phyloP scores from a whole-genome alignment of 2,329 filamentous ascomycete genomes.

The Ceratocystis smalleyi region DNA sequence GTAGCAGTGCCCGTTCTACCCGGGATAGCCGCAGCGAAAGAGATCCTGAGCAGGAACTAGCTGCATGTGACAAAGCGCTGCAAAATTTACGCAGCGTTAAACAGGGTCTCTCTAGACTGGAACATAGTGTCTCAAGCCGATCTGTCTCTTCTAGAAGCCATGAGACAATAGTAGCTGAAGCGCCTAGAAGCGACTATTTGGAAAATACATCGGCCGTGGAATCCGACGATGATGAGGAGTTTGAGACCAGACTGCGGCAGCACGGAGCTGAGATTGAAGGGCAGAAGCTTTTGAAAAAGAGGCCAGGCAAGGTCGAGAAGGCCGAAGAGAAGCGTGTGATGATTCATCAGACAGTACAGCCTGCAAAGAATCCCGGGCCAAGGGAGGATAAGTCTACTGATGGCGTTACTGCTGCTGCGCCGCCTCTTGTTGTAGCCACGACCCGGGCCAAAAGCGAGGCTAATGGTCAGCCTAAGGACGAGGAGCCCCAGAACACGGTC shows the following conservation, averaged over 20 bases:
- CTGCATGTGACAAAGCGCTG: constrained; percentile 13
- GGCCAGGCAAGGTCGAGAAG: neutral
- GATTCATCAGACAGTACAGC: neutral
- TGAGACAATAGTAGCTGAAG: neutral
- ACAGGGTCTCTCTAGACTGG: constrained; percentile 3
- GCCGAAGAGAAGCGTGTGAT: neutral
- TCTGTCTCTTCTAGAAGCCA: neutral
- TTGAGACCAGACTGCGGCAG: neutral
- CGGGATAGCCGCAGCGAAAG: neutral
- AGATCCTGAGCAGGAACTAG: constrained; percentile 7
- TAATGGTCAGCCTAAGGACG: neutral
- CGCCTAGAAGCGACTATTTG: constrained; percentile 15
- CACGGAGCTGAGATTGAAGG: constrained; percentile 27
- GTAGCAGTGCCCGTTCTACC: neutral
- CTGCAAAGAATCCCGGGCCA: neutral
- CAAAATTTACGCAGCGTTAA: constrained; percentile 2
- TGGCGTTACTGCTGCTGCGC: neutral
- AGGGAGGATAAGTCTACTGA: neutral
- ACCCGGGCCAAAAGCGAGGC: neutral
- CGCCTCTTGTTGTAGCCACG: neutral
- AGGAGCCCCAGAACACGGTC: neutral
- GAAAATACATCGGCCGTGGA: constrained; percentile 19
- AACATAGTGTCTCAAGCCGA: neutral
- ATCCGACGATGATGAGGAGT: constrained; percentile 20
- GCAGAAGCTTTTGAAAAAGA: neutral